phyloP scores from a whole-genome alignment of 768 basidiomycete species.

The Leucocoprinus sp. region DNA sequence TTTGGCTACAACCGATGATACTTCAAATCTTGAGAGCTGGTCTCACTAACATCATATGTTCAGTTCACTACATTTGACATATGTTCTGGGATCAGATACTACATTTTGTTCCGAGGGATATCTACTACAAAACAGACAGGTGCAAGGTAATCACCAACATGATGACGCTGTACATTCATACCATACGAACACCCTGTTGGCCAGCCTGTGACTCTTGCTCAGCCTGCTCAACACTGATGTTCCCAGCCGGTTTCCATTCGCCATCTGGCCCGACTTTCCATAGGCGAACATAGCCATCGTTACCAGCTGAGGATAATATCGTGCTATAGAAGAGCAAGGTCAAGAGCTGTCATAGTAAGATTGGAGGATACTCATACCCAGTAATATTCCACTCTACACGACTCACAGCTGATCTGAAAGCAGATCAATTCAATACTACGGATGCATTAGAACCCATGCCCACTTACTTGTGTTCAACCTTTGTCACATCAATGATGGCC shows the following conservation, averaged over 20 bases:
- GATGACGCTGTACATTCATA: conserved; percentile 16
- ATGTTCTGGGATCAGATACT: no score
- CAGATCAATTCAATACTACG: not conserved
- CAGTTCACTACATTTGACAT: no score
- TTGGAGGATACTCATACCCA: conserved; percentile 37
- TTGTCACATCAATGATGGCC: conserved; percentile 70
- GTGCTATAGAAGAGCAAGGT: conserved; percentile 38
- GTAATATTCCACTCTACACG: conserved; percentile 94
- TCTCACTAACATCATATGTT: no score
- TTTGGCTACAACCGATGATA: no score
- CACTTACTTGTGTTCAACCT: conserved; percentile 77
- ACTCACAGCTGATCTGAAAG: conserved; percentile 58
- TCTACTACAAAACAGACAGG: no score
- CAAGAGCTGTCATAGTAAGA: not conserved
- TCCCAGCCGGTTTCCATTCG: conserved; percentile 80
- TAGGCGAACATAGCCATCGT: conserved; percentile 72
- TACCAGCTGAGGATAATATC: conserved; percentile 74
- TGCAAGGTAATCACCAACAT: no score
- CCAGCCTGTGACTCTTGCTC: conserved; percentile 26
- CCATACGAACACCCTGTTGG: conserved; percentile 37
- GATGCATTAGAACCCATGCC: not conserved
- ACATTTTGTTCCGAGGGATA: no score
- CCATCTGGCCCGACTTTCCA: conserved; percentile 83
- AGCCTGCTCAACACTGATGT: conserved; percentile 72
- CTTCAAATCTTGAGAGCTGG: no score